These are phyloP conservation scores for Mucuna pruriens DNA, from an alignment of 306 rosid genomes.

Conservation along the genomic window DNA sequence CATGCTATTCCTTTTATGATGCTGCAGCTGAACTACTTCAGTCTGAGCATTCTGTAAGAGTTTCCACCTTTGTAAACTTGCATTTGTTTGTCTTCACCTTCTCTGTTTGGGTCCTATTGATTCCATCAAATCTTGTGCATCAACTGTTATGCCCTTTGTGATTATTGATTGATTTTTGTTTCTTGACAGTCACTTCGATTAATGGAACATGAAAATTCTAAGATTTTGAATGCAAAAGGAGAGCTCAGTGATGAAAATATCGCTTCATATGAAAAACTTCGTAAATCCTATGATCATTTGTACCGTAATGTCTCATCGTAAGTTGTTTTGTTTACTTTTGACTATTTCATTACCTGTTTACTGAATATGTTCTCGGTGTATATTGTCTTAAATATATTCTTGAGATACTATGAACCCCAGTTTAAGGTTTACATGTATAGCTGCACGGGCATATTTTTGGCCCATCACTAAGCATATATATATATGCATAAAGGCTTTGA, in stretches of 20 bases:
- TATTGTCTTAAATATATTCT: constrained; percentile 6
- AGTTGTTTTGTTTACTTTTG: constrained; percentile 45
- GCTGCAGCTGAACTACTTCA: constrained; percentile 89
- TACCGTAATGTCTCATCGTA: constrained; percentile 93
- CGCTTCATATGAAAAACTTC: constrained; percentile 89
- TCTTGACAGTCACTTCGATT: constrained; percentile 79
- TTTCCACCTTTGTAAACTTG: constrained; percentile 25
- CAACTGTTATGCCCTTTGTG: constrained; percentile 14
- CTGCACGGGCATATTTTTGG: constrained; percentile 7
- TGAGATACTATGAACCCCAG: constrained; percentile 10
- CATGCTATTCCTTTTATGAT: constrained; percentile 82
- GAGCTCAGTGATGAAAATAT: constrained; percentile 92
- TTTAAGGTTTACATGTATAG: constrained; percentile 28
- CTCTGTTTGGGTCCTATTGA: background rate
- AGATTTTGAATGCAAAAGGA: constrained; percentile 94
- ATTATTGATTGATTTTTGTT: constrained; percentile 40
- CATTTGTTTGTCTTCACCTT: constrained; percentile 18
- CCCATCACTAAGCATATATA: background rate
- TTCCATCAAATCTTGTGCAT: constrained; percentile 16
- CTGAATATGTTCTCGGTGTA: constrained; percentile 7
- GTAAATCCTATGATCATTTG: constrained; percentile 91
- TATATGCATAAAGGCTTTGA: constrained; percentile 20
- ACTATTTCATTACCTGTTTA: constrained; percentile 29
- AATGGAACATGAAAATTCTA: constrained; percentile 96
- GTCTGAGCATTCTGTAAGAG: constrained; percentile 92